A percentile compares a stretch with the other conserved stretches of the same genome.
Evolutionary conservation across 2,329 filamentous ascomycete species (phyloP).

Genomic region (Exophiala dermatitidis): DNA sequence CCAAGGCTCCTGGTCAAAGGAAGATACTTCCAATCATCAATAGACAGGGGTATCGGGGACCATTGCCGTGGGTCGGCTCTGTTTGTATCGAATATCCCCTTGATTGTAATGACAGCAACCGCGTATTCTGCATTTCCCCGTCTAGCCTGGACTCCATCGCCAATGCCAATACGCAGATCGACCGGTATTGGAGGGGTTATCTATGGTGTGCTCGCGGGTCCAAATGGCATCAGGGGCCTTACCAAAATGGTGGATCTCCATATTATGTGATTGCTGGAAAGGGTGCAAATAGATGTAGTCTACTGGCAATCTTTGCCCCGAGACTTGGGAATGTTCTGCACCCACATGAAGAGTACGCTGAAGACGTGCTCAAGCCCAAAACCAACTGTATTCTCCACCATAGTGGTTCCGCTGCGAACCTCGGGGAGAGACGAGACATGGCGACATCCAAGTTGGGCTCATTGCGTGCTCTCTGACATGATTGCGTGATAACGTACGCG

Average conservation of each 20-base stretch:
- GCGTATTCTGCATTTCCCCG: neutral
- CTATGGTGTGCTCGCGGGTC: conserved; percentile 3
- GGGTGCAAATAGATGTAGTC: neutral
- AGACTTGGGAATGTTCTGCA: too few relatives aligned
- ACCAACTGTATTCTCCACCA: too few relatives aligned
- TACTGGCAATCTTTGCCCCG: neutral
- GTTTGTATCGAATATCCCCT: too few relatives aligned
- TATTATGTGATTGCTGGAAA: neutral
- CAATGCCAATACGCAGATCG: neutral
- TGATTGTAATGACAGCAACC: neutral
- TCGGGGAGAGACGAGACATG: neutral
- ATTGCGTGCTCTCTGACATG: conserved; percentile 13
- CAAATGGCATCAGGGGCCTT: neutral
- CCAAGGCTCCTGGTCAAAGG: neutral
- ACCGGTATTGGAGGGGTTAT: conserved; percentile 1
- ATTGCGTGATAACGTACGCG: conserved; percentile 8
- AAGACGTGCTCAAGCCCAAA: too few relatives aligned
- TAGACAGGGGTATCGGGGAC: too few relatives aligned
- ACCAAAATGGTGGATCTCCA: neutral
- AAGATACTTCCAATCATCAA: too few relatives aligned
- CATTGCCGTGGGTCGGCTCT: neutral
- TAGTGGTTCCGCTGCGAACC: too few relatives aligned
- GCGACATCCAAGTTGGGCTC: neutral
- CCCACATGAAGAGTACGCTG: too few relatives aligned
- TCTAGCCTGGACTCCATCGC: neutral